Evolutionary conservation across 106 monocot species (phyloP).

Genomic region (Apostasia ramifera): DNA sequence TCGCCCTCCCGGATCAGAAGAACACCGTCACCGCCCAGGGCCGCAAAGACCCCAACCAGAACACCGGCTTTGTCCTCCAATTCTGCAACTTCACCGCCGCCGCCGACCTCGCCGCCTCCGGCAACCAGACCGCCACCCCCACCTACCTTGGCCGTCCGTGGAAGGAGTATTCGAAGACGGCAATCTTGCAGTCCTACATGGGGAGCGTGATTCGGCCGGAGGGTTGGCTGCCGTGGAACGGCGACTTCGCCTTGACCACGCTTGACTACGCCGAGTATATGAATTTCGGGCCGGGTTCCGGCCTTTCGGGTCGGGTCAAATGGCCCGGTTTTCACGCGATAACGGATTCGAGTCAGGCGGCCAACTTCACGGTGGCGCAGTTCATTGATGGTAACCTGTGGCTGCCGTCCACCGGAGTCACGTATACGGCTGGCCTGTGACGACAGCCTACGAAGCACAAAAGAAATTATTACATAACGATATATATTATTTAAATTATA

Average conservation of each 20-base stretch:
- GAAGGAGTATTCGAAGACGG: constrained; percentile 67
- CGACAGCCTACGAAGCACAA: too few relatives aligned
- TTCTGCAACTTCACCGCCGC: constrained; percentile 57
- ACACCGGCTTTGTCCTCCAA: constrained; percentile 73
- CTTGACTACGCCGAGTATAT: constrained; percentile 71
- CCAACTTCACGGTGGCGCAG: constrained; percentile 49
- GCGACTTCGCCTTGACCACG: constrained; percentile 49
- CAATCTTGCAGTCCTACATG: constrained; percentile 65
- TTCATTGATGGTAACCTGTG: constrained; percentile 69
- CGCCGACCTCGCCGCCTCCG: constrained; percentile 15
- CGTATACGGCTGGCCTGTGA: constrained; percentile 42
- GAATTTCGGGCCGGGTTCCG: constrained; percentile 64
- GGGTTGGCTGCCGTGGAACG: constrained; percentile 67
- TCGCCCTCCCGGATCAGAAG: constrained; percentile 59
- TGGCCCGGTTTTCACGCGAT: constrained; percentile 63
- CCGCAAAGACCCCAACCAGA: constrained; percentile 63
- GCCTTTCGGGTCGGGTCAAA: constrained; percentile 26
- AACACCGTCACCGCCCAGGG: constrained; percentile 82
- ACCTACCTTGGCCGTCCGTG: constrained; percentile 78
- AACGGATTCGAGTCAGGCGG: constrained; percentile 10
- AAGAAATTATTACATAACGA: too few relatives aligned
- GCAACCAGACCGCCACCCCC: constrained; percentile 2
- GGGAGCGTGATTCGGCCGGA: constrained; percentile 28
- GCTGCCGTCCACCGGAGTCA: constrained; percentile 60
- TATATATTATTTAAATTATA: too few relatives aligned